These are phyloP conservation scores for Ambrosia artemisiifolia DNA, from an alignment of 129 eudicot species.

Conservation along the genomic window DNA sequence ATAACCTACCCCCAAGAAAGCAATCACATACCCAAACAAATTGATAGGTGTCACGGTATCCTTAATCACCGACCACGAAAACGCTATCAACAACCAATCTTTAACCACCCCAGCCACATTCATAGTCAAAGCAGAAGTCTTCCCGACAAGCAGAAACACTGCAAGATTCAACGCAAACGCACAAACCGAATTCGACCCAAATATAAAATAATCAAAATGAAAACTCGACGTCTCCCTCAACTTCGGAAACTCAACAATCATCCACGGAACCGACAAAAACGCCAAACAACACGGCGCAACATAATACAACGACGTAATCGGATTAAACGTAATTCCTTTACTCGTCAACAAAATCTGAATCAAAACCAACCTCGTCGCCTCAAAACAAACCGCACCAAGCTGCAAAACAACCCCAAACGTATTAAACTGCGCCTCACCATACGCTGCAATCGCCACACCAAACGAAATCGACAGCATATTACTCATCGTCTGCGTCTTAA, in stretches of 20 bases:
- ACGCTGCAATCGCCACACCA: conserved; percentile 51
- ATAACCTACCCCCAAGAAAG: conserved; percentile 53
- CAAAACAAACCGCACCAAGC: conserved; percentile 44
- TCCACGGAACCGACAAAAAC: conserved; percentile 41
- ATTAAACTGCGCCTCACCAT: conserved; percentile 43
- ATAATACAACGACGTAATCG: conserved; percentile 40
- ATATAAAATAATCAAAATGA: conserved; percentile 39
- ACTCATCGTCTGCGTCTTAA: conserved; percentile 26
- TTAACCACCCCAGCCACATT: conserved; percentile 56
- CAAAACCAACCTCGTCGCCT: conserved; percentile 44
- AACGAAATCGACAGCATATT: conserved; percentile 44
- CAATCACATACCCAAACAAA: conserved; percentile 48
- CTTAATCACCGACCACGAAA: conserved; percentile 69
- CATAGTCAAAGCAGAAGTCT: conserved; percentile 57
- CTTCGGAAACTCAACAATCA: conserved; percentile 35
- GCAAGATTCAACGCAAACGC: conserved; percentile 49
- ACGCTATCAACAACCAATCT: conserved; percentile 59
- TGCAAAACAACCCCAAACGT: conserved; percentile 43
- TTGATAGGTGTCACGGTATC: conserved; percentile 55
- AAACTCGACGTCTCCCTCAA: conserved; percentile 38
- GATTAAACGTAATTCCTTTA: conserved; percentile 44
- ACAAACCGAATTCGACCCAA: conserved; percentile 46
- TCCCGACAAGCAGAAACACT: conserved; percentile 51
- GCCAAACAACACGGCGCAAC: conserved; percentile 52
- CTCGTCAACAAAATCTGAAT: conserved; percentile 39